phyloP scores from a whole-genome alignment of 805 yeast genomes.

The Hanseniaspora occidentalis region DNA sequence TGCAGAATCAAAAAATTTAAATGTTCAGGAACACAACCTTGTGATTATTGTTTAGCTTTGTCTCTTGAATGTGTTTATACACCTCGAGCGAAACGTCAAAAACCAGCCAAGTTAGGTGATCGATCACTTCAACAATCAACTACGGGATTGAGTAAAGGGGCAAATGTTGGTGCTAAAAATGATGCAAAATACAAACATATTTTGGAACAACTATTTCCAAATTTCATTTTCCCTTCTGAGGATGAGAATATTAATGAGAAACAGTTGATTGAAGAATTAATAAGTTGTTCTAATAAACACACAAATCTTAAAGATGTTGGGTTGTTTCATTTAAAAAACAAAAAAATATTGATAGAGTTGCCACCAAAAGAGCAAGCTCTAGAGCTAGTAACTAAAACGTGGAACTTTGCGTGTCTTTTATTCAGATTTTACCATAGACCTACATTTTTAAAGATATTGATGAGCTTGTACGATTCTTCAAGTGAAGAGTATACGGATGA shows the following conservation, averaged over 20 bases:
- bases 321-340: neutral
- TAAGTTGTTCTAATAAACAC: neutral
- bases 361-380: slow-evolving; percentile 69
- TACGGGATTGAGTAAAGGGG: no score
- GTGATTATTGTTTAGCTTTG: slow-evolving; percentile 71
- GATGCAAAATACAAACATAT: neutral
- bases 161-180: no score
- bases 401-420: slow-evolving; percentile 78
- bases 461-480: slow-evolving; percentile 46
- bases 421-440: slow-evolving; percentile 83
- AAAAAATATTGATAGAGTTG: slow-evolving; percentile 33
- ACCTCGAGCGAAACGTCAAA: neutral
- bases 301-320: neutral
- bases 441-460: slow-evolving; percentile 59
- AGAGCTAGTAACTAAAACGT: slow-evolving; percentile 58
- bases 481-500: slow-evolving; percentile 48
- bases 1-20: slow-evolving; percentile 68
- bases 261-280: neutral
- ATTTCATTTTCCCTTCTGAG: slow-evolving; percentile 2
- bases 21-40: slow-evolving; percentile 71
- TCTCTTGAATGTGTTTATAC: slow-evolving; percentile 56
- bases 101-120: no score
- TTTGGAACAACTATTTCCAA: neutral
- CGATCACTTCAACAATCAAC: no score
- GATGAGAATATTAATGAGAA: neutral